phyloP scores from a whole-genome alignment of 768 basidiomycete species.

The Tulasnella sp. region DNA sequence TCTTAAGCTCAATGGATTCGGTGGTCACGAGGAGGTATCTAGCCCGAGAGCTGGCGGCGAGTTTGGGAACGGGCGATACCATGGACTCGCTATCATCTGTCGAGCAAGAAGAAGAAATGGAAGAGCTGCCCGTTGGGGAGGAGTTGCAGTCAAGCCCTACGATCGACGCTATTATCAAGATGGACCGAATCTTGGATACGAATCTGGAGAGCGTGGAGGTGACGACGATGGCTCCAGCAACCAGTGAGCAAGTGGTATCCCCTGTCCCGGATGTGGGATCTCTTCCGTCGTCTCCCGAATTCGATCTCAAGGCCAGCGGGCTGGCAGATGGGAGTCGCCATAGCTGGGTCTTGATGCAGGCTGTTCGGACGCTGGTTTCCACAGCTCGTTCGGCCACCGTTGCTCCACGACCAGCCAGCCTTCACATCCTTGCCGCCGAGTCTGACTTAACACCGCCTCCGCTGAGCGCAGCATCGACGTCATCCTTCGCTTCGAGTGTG shows the following conservation, averaged over 20 bases:
- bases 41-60: neutral
- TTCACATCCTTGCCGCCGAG: neutral
- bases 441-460: neutral
- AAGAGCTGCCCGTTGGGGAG: neutral
- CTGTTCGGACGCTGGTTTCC: neutral
- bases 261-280: neutral
- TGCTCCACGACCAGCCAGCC: neutral
- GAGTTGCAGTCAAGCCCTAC: neutral
- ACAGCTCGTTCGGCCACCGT: neutral
- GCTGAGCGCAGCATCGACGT: neutral
- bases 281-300: neutral
- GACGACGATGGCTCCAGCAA: neutral
- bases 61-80: neutral
- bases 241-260: neutral
- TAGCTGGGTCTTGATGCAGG: neutral
- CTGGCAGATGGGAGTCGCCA: neutral
- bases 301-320: neutral
- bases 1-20: neutral
- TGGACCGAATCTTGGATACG: neutral
- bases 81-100: neutral
- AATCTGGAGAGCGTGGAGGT: neutral
- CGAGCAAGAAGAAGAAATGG: neutral
- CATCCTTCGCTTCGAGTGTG: neutral
- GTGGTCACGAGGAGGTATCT: conserved; percentile 3
- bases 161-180: neutral